phyloP scores from a whole-genome alignment of 2,329 filamentous ascomycete genomes.

The Ophiostoma triangulosporum region DNA sequence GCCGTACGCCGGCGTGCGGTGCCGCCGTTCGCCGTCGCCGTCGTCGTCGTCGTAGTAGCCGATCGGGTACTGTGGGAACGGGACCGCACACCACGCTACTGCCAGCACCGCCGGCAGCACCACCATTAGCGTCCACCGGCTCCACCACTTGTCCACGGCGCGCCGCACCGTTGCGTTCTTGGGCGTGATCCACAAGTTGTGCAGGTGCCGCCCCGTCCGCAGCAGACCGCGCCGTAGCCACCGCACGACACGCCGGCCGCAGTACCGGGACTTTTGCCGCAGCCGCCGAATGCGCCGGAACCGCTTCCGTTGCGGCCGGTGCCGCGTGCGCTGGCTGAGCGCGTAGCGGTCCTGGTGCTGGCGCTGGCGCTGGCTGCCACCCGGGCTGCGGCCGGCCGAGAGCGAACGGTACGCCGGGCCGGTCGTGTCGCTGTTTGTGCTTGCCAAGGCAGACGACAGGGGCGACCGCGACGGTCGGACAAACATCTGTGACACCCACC shows the following conservation, averaged over 20 bases:
- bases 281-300: conserved; percentile 3
- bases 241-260: conserved; percentile 21
- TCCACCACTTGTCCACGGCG: conserved; percentile 50
- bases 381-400: background rate
- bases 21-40: conserved; percentile 16
- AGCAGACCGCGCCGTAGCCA: conserved; percentile 12
- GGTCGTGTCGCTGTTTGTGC: background rate
- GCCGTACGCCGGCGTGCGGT: conserved; percentile 46
- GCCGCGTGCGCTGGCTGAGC: background rate
- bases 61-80: conserved; percentile 49
- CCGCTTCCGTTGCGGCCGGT: background rate
- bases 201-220: conserved; percentile 22
- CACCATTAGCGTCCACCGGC: conserved; percentile 45
- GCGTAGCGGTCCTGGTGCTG: conserved; percentile 6
- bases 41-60: conserved; percentile 25
- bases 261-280: background rate
- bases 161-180: conserved; percentile 43
- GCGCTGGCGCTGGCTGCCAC: background rate
- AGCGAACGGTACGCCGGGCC: background rate
- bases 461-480: background rate
- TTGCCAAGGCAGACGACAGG: background rate
- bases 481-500: background rate
- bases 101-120: conserved; percentile 47
- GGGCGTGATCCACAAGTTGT: conserved; percentile 48
- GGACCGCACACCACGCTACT: conserved; percentile 50